These are phyloP conservation scores for Pseudogymnoascus sp. DNA, from an alignment of 2,329 filamentous ascomycete genomes.

Conservation along the genomic window DNA sequence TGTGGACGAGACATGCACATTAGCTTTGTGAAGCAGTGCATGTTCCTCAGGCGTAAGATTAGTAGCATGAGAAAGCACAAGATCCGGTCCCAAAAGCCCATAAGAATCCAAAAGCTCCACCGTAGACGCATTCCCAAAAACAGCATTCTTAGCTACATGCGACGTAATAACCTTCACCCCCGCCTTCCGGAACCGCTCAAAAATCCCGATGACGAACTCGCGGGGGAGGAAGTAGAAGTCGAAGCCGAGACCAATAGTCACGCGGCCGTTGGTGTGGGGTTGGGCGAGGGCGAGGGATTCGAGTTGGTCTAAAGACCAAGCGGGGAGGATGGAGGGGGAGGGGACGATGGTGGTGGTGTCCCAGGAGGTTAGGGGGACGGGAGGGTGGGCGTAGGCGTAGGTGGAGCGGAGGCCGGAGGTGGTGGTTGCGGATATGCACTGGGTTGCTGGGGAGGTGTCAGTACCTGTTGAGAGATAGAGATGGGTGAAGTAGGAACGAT, in stretches of 20 bases:
- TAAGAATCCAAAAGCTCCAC: conserved; percentile 26
- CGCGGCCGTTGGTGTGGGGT: conserved; percentile 27
- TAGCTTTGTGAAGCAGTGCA: conserved; percentile 27
- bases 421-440: conserved; percentile 32
- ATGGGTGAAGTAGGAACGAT: not conserved
- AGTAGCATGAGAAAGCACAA: conserved; percentile 36
- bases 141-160: conserved; percentile 26
- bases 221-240: conserved; percentile 34
- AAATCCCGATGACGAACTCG: conserved; percentile 31
- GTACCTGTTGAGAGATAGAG: not conserved
- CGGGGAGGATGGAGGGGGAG: conserved; percentile 22
- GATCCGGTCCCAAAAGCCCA: conserved; percentile 33
- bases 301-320: conserved; percentile 32
- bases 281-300: conserved; percentile 27
- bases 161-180: conserved; percentile 35
- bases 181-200: conserved; percentile 28
- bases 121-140: conserved; percentile 9
- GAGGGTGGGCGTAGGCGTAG: conserved; percentile 33
- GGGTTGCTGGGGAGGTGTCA: conserved; percentile 14
- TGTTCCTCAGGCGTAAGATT: conserved; percentile 29
- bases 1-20: conserved; percentile 35
- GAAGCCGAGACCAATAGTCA: conserved; percentile 36
- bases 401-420: conserved; percentile 39
- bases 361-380: conserved; percentile 25
- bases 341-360: conserved; percentile 20